phyloP scores from a whole-genome alignment of 441 rosid genomes.

The Syzygium syzygioides region DNA sequence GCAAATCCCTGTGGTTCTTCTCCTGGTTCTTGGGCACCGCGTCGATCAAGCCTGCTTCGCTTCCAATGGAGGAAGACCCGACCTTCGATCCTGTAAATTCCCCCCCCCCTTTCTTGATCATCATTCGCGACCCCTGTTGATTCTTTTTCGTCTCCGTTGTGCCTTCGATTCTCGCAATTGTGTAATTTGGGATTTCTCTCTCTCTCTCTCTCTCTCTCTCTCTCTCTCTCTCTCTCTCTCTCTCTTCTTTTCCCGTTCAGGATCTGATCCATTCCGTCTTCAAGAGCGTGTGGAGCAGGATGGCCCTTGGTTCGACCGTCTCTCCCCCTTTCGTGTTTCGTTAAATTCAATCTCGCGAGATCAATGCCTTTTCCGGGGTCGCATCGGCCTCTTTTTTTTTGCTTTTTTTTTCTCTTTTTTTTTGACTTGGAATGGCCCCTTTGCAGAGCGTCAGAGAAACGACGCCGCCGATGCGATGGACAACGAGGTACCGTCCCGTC shows the following conservation, averaged over 20 bases:
- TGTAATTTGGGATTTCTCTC: not conserved
- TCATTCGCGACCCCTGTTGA: not conserved
- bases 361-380: not conserved
- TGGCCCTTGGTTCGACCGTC: slow-evolving; percentile 43
- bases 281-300: slow-evolving; percentile 68
- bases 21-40: not conserved
- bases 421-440: not conserved
- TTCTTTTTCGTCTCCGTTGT: not conserved
- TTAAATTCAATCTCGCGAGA: not conserved
- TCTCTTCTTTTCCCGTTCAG: slow-evolving; percentile 15
- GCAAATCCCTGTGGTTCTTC: not conserved
- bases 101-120: not conserved
- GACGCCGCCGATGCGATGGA: slow-evolving; percentile 45
- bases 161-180: not conserved
- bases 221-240: too few relatives aligned
- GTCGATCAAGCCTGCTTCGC: not conserved
- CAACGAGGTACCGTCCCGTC: slow-evolving; percentile 39
- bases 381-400: not conserved
- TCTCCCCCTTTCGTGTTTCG: not conserved
- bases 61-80: slow-evolving; percentile 1
- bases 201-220: too few relatives aligned
- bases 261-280: slow-evolving; percentile 77
- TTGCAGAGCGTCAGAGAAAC: slow-evolving; percentile 57
- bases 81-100: slow-evolving; percentile 4
- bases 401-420: not conserved